Evolutionary conservation across 352 stramenopile genomes (phyloP).

Genomic region (Hyaloperonospora arabidopsidis): DNA sequence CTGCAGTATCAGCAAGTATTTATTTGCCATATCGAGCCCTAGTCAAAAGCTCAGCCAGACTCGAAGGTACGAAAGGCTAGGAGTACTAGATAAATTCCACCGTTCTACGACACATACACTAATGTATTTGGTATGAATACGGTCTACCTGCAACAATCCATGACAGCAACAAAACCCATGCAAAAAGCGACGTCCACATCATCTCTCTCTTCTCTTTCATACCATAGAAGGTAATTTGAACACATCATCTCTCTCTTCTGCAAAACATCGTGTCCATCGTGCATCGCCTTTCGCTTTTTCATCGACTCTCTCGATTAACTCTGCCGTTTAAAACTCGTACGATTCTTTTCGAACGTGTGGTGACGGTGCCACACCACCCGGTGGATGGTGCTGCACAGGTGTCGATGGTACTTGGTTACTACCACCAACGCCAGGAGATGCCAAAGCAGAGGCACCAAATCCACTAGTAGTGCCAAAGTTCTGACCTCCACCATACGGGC

Average conservation of each 20-base stretch:
- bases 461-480: conserved; percentile 14
- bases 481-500: conserved; percentile 13
- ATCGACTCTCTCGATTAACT: neutral
- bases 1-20: no score
- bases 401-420: conserved; percentile 18
- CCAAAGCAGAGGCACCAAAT: conserved; percentile 9
- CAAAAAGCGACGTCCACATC: no score
- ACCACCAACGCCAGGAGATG: neutral
- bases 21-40: no score
- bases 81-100: neutral
- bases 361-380: conserved; percentile 22
- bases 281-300: conserved; percentile 12
- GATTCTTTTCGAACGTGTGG: conserved; percentile 29
- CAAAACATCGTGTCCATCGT: conserved; percentile 5
- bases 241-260: neutral
- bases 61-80: no score
- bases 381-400: conserved; percentile 16
- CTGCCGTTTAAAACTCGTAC: conserved; percentile 30
- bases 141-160: conserved; percentile 3
- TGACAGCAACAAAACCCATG: neutral
- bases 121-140: conserved; percentile 3
- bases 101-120: conserved; percentile 1
- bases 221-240: neutral
- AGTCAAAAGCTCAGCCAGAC: no score
- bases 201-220: no score